Base-by-base conservation (phyloP, 2,329 filamentous ascomycete genomes). In the Paecilomyces dactylethromorphus region DNA sequence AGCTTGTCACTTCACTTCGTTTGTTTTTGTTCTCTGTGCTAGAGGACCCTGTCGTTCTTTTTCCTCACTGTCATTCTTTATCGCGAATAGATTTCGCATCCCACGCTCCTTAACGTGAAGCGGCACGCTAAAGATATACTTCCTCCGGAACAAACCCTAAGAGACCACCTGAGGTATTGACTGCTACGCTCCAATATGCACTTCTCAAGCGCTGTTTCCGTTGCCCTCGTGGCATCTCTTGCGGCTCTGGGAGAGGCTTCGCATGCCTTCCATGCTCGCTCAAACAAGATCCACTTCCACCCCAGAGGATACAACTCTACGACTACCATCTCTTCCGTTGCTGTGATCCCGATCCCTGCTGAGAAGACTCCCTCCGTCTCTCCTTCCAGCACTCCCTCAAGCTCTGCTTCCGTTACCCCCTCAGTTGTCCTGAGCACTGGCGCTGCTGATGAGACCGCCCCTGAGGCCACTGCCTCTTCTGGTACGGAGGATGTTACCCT, bases 11-110 rank as follows among this genome's bases (percentile, higher is more conserved):
- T n/a, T 18, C 18, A 55, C 53, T 55, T 57, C 62, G 58, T 39
- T 18, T 58, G 59, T 50, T 50, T 55, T 33, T 55, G 31, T 54
- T 59, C 59, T 59, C 50, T 58, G 58, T 66, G 59, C 59, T 53
- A 54, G 63, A 61, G 64, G 61, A 59, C 55, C 39, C 56, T 58
- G 53, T 57, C 51, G 53, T 55, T 55, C 56, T 53, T 56, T 29
- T 35, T 59, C 56, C 31, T 56, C 54, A 59, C 59, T 63, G 58
- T 60, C 60, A 56, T 59, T 65, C 59, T 61, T 64, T 62, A 60
- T 50, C 63, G 70, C 71, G 72, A 72, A 73, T 75, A 65, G 73
- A 75, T 64, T 74, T 74, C 70, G 72, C 66, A 60, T 45, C 26
- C 60, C 58, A 59, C 57, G 61, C 60, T 61, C 62, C 59, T 58